Percentiles rank a stretch among this genome's conserved stretches.
Evolutionary conservation across 352 stramenopile species (phyloP).

Genomic region (Poterioochromonas sp.): DNA sequence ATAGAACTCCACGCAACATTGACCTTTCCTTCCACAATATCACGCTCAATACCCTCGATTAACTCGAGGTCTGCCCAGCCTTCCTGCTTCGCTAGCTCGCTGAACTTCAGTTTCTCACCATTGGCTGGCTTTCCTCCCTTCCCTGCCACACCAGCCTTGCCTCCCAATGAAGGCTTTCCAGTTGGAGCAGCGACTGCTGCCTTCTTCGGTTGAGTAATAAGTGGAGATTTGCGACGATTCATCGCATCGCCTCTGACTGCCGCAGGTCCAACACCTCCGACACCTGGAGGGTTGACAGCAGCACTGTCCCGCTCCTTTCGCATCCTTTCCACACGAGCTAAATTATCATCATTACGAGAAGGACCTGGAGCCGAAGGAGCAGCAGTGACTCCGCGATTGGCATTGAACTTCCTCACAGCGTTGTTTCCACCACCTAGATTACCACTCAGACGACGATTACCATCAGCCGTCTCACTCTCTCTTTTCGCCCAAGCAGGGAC

Average conservation of each 20-base stretch:
- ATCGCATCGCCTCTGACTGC: background rate
- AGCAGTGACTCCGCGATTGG: too few relatives aligned
- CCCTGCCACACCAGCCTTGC: background rate
- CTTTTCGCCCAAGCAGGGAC: conserved; percentile 9
- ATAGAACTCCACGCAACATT: conserved; percentile 67
- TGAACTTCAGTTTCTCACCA: conserved; percentile 7
- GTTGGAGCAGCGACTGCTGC: background rate
- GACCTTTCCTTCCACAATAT: conserved; percentile 22
- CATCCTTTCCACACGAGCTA: too few relatives aligned
- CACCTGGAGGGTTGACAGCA: too few relatives aligned
- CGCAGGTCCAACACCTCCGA: background rate
- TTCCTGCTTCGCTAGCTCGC: background rate
- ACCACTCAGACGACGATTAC: background rate
- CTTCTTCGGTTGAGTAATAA: background rate
- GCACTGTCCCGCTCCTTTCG: too few relatives aligned
- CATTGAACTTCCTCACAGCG: too few relatives aligned
- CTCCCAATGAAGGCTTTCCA: background rate
- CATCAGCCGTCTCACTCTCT: background rate
- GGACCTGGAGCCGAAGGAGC: background rate
- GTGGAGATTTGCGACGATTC: background rate
- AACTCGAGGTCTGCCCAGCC: conserved; percentile 21
- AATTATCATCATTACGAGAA: too few relatives aligned
- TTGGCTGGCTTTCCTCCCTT: background rate
- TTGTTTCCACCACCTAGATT: background rate
- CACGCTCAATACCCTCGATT: conserved; percentile 12